Conservation (phyloP, 345 rosid genomes). For the Kandelia obovata region DNA sequence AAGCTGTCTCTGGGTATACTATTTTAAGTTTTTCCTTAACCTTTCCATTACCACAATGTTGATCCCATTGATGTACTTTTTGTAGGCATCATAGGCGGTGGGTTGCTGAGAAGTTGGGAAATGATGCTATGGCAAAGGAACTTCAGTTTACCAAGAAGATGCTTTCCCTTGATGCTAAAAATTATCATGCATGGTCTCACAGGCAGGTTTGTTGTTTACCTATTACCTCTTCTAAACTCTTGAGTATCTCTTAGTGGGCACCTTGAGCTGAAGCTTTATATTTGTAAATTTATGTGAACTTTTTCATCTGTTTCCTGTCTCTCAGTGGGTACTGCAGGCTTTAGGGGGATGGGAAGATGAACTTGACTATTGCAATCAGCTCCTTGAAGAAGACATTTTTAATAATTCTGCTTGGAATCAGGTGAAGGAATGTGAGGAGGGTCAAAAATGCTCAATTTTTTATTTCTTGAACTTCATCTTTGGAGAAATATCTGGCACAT, state of each 20-base stretch:
- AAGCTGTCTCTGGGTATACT: slow-evolving; percentile 1
- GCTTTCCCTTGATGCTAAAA: slow-evolving; percentile 65
- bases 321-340: slow-evolving; percentile 74
- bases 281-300: background rate
- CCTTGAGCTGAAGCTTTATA: background rate
- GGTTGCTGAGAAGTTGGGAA: slow-evolving; percentile 84
- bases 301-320: background rate
- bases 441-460: background rate
- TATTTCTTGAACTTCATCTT: background rate
- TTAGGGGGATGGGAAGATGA: slow-evolving; percentile 95
- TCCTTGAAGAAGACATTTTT: slow-evolving; percentile 72
- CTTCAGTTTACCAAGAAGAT: slow-evolving; percentile 64
- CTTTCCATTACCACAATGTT: background rate
- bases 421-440: slow-evolving; percentile 32
- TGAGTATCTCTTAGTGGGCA: background rate
- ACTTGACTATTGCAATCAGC: slow-evolving; percentile 66
- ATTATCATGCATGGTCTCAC: slow-evolving; percentile 96
- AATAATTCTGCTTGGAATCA: slow-evolving; percentile 99
- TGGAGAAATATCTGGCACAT: background rate
- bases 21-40: background rate
- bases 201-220: slow-evolving; percentile 62
- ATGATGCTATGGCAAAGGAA: slow-evolving; percentile 53
- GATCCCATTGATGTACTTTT: slow-evolving; percentile 1
- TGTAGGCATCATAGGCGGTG: slow-evolving; percentile 95
- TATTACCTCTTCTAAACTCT: background rate